A percentile compares a stretch with the other conserved stretches of the same genome.
Evolutionary conservation across 768 basidiomycete genomes (phyloP).

Genomic region (Mycena venus): DNA sequence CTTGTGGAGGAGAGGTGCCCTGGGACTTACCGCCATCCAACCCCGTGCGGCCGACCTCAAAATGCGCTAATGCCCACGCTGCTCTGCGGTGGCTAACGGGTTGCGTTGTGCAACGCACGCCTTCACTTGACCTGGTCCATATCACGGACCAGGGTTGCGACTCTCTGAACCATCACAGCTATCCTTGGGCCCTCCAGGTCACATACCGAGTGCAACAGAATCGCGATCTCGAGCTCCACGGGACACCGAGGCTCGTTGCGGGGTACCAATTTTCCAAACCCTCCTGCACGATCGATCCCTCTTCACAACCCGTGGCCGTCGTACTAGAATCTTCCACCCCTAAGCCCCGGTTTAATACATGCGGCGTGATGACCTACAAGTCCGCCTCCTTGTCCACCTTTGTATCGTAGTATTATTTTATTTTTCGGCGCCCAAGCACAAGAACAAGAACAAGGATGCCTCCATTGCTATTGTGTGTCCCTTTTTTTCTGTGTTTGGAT

Average conservation of each 20-base stretch:
- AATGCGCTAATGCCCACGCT: background rate
- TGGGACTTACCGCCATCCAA: background rate
- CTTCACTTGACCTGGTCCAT: background rate
- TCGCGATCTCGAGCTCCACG: background rate
- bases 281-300: background rate
- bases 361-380: no score
- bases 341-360: no score
- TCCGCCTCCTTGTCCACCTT: no score
- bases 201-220: background rate
- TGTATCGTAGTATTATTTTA: no score
- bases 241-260: background rate
- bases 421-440: no score
- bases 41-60: background rate
- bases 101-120: background rate
- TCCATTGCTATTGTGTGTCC: no score
- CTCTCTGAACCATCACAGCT: background rate
- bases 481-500: no score
- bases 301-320: background rate
- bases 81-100: background rate
- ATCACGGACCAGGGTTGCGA: conserved; percentile 6
- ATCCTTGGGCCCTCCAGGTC: background rate
- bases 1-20: background rate
- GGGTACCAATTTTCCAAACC: background rate
- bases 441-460: no score
- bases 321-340: background rate